These are phyloP conservation scores for Barnettozyma siamensis DNA, from an alignment of 805 yeast species.

Conservation along the genomic window DNA sequence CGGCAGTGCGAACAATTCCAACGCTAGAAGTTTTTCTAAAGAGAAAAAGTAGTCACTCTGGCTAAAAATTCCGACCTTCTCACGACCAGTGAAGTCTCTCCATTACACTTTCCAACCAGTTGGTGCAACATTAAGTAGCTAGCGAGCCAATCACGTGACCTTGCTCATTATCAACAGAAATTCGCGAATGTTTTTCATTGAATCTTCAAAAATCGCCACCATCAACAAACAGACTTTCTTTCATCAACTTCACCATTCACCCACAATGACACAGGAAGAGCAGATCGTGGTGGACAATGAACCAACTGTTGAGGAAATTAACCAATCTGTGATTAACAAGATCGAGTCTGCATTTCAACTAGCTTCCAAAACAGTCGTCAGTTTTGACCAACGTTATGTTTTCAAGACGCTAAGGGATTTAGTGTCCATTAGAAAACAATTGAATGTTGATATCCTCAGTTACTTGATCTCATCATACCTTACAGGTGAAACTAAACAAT, in stretches of 20 bases:
- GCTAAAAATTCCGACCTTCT: too few species aligned
- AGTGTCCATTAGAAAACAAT: constrained; percentile 62
- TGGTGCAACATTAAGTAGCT: too few species aligned
- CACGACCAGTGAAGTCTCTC: too few species aligned
- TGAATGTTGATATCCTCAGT: constrained; percentile 50
- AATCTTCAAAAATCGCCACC: neutral
- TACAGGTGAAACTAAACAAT: constrained; percentile 33
- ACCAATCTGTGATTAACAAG: constrained; percentile 27
- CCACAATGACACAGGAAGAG: constrained; percentile 20
- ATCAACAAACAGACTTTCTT: too few species aligned
- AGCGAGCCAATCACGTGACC: too few species aligned
- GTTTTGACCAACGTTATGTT: constrained; percentile 81
- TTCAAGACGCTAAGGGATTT: constrained; percentile 81
- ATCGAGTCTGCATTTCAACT: constrained; percentile 29
- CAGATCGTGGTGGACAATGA: constrained; percentile 23
- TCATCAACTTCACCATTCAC: neutral
- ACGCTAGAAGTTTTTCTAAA: too few species aligned
- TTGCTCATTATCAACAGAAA: too few species aligned
- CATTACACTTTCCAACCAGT: too few species aligned
- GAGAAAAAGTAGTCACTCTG: too few species aligned
- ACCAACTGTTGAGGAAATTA: constrained; percentile 26
- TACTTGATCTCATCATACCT: constrained; percentile 58
- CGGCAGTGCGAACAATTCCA: too few species aligned
- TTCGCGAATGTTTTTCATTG: too few species aligned
- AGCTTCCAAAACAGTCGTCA: constrained; percentile 52